These are phyloP conservation scores for Cystofilobasidium bisporidii DNA, from an alignment of 768 basidiomycete genomes.

Conservation along the genomic window DNA sequence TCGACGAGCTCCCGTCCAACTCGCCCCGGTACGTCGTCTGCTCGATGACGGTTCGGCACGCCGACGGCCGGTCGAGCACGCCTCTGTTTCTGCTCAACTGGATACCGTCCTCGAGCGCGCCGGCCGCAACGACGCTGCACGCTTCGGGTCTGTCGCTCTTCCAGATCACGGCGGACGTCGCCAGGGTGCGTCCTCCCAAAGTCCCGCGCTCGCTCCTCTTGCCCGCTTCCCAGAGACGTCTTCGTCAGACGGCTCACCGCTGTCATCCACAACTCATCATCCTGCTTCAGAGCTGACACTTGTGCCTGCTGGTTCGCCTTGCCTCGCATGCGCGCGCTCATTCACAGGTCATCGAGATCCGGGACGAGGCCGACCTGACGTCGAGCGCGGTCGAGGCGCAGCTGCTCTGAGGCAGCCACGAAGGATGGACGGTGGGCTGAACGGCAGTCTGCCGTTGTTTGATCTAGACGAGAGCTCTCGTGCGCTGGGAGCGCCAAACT, in stretches of 20 bases:
- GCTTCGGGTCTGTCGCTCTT: slow-evolving; percentile 6
- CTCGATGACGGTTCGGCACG: slow-evolving; percentile 10
- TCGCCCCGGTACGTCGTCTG: slow-evolving; percentile 20
- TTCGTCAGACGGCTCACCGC: no score
- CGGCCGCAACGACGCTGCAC: slow-evolving; percentile 17
- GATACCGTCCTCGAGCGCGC: slow-evolving; percentile 7
- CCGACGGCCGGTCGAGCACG: slow-evolving; percentile 15
- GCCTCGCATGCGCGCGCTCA: background rate
- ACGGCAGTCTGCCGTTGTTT: no score
- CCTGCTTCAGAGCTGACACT: no score
- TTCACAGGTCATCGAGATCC: slow-evolving; percentile 20
- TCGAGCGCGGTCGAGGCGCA: slow-evolving; percentile 6
- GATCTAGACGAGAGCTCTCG: no score
- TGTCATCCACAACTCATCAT: no score
- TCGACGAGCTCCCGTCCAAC: slow-evolving; percentile 22
- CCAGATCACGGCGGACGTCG: slow-evolving; percentile 4
- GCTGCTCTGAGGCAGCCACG: background rate
- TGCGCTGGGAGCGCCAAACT: background rate
- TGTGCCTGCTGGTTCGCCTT: background rate
- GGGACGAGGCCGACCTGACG: slow-evolving; percentile 20
- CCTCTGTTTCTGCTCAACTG: slow-evolving; percentile 20
- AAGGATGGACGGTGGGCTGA: no score
- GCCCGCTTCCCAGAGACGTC: background rate
- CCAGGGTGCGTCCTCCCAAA: slow-evolving; percentile 4
- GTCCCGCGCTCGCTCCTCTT: background rate